phyloP scores from a whole-genome alignment of 352 stramenopile species.

The Pythium apleroticum region DNA sequence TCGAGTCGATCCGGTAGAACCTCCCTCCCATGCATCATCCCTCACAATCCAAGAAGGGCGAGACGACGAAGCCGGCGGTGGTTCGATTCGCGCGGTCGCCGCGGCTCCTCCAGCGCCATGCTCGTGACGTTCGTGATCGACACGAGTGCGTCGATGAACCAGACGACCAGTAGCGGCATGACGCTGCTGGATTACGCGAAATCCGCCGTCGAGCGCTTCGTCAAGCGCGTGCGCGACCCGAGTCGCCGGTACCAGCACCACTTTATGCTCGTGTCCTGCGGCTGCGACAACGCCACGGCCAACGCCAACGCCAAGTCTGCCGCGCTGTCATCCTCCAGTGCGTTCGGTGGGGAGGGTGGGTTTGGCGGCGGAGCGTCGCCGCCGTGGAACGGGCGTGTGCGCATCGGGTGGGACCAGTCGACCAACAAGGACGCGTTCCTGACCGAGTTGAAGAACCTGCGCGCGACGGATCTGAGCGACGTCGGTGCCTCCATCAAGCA shows the following conservation, averaged over 20 bases:
- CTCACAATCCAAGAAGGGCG: neutral
- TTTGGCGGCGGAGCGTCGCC: constrained; percentile 2
- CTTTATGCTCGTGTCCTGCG: constrained; percentile 88
- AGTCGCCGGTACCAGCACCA: constrained; percentile 85
- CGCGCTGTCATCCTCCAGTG: neutral
- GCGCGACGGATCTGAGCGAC: constrained; percentile 78
- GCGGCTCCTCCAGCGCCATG: constrained; percentile 42
- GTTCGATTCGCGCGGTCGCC: neutral
- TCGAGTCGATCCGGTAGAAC: neutral
- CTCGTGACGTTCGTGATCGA: constrained; percentile 90
- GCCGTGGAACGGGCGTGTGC: constrained; percentile 66
- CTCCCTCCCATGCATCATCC: neutral
- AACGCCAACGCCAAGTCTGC: constrained; percentile 20
- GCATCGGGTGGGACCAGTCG: constrained; percentile 83
- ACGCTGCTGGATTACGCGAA: constrained; percentile 89
- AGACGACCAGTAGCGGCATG: constrained; percentile 87
- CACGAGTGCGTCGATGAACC: constrained; percentile 90
- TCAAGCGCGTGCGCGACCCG: constrained; percentile 83
- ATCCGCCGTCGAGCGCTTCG: constrained; percentile 85
- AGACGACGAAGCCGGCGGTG: neutral
- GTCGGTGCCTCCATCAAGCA: constrained; percentile 69
- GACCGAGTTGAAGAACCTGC: constrained; percentile 81
- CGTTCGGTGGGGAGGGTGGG: neutral
- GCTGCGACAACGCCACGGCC: constrained; percentile 36
- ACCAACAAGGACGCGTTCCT: constrained; percentile 86